Conservation (phyloP, 805 yeast genomes). For the Zygoascus biomembranicola region DNA sequence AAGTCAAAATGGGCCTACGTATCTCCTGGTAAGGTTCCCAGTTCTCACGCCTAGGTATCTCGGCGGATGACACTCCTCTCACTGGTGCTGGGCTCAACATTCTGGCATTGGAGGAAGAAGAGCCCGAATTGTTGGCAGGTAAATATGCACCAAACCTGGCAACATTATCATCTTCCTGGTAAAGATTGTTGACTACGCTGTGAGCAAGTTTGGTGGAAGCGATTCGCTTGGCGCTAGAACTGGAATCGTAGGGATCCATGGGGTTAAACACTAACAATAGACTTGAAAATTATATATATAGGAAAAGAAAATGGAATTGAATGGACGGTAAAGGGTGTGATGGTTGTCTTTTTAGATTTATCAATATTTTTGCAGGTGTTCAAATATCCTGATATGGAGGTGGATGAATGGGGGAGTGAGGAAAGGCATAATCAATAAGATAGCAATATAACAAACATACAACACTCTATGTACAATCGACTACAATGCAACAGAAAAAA, state of each 20-base stretch:
- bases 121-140: neutral
- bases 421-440: neutral
- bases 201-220: neutral
- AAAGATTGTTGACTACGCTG: conserved; percentile 2
- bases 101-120: neutral
- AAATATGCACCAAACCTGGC: neutral
- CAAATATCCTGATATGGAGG: neutral
- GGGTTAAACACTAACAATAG: neutral
- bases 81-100: neutral
- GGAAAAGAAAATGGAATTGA: neutral
- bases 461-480: neutral
- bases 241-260: neutral
- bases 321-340: neutral
- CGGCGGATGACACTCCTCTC: neutral
- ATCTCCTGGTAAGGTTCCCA: neutral
- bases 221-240: neutral
- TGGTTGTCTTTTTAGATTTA: neutral
- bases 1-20: neutral
- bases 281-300: neutral
- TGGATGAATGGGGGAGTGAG: neutral
- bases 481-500: neutral
- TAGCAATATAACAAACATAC: neutral
- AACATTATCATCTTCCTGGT: neutral
- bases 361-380: neutral
- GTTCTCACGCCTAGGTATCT: neutral